Percentiles rank a stretch among this genome's conserved stretches.
Evolutionary conservation across 2,329 filamentous ascomycete species (phyloP).

Genomic region (Neurospora sp.): DNA sequence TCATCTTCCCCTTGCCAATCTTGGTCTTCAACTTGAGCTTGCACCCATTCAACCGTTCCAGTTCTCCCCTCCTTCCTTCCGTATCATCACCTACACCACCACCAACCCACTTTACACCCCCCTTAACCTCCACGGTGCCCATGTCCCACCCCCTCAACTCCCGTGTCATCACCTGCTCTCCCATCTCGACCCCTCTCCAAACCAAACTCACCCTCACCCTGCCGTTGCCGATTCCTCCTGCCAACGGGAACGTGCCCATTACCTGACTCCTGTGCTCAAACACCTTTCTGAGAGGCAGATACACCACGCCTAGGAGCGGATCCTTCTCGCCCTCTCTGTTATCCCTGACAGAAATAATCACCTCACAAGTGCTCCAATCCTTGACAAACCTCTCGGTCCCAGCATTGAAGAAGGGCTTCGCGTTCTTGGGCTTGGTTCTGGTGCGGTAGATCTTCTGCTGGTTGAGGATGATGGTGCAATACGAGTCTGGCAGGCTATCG

Average conservation of each 20-base stretch:
- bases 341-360: constrained; percentile 60
- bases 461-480: constrained; percentile 65
- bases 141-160: constrained; percentile 60
- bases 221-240: constrained; percentile 64
- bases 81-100: constrained; percentile 28
- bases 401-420: constrained; percentile 71
- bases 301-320: constrained; percentile 58
- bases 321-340: constrained; percentile 60
- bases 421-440: constrained; percentile 66
- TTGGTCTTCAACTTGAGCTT: constrained; percentile 21
- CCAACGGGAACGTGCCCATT: constrained; percentile 54
- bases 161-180: constrained; percentile 49
- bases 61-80: constrained; percentile 8
- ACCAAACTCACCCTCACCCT: constrained; percentile 60
- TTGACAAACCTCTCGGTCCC: constrained; percentile 62
- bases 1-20: constrained; percentile 44
- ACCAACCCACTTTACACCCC: constrained; percentile 31
- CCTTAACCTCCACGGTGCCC: constrained; percentile 57
- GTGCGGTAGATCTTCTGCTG: constrained; percentile 61
- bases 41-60: constrained; percentile 4
- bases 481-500: constrained; percentile 57
- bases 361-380: constrained; percentile 56
- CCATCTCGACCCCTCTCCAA: constrained; percentile 58
- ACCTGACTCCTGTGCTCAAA: constrained; percentile 55
- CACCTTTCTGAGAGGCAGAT: constrained; percentile 52